A percentile compares a stretch with the other conserved stretches of the same genome.
Conservation (phyloP, 768 basidiomycete species). For the Hydnum rufescens region DNA sequence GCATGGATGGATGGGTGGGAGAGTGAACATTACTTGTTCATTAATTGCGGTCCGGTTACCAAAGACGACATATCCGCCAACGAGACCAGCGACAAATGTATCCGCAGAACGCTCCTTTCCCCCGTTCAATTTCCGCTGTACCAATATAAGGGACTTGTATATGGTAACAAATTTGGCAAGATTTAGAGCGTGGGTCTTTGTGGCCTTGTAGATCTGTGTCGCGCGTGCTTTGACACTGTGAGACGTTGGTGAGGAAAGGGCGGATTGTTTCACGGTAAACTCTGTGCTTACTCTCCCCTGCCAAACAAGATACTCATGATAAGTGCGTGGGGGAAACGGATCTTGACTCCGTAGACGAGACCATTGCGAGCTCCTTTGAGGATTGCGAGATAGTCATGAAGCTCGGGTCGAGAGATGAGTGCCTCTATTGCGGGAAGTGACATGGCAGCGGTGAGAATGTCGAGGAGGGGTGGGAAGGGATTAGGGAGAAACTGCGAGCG, state of each 20-base stretch:
- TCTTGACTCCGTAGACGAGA: constrained; percentile 35
- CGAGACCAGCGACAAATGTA: constrained; percentile 78
- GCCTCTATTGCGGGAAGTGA: background rate
- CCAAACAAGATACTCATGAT: constrained; percentile 94
- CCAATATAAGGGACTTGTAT: constrained; percentile 69
- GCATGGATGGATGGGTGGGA: background rate
- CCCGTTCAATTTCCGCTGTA: constrained; percentile 63
- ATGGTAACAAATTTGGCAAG: constrained; percentile 86
- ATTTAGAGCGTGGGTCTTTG: constrained; percentile 78
- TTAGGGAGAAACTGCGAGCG: too few species aligned
- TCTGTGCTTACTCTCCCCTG: constrained; percentile 55
- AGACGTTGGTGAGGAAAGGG: background rate
- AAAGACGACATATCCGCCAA: constrained; percentile 82
- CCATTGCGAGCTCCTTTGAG: constrained; percentile 89
- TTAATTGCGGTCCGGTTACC: constrained; percentile 75
- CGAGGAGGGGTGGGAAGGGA: too few species aligned
- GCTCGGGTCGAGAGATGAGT: constrained; percentile 27
- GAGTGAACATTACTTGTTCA: constrained; percentile 46
- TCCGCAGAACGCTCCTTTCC: constrained; percentile 69
- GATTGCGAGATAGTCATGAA: constrained; percentile 81
- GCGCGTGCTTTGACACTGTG: constrained; percentile 52
- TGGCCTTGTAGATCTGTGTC: constrained; percentile 55
- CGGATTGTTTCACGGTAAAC: background rate
- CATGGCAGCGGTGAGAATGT: too few species aligned
- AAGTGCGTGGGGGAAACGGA: constrained; percentile 87